These are phyloP conservation scores for Boehmeria nivea DNA, from an alignment of 306 rosid species.

Conservation along the genomic window DNA sequence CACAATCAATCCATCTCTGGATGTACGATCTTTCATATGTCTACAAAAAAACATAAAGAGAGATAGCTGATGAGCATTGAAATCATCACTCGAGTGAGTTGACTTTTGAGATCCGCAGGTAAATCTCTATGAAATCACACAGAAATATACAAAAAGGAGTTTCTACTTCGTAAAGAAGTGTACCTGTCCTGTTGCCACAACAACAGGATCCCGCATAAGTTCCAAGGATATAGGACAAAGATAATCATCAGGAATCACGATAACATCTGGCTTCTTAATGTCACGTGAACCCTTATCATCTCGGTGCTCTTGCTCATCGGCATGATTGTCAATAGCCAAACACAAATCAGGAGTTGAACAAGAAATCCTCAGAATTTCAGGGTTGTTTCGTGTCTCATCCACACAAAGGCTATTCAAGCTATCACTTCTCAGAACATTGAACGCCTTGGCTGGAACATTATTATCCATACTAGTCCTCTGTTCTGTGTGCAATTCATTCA, in stretches of 20 bases:
- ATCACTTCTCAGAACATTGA: constrained; percentile 20
- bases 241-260: constrained; percentile 79
- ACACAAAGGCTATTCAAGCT: constrained; percentile 35
- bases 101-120: too few relatives aligned
- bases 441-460: constrained; percentile 39
- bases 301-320: constrained; percentile 37
- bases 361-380: constrained; percentile 38
- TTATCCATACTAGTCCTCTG: constrained; percentile 28
- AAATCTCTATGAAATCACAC: too few relatives aligned
- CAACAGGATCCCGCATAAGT: constrained; percentile 74
- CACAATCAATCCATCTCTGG: constrained; percentile 58
- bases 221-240: constrained; percentile 74
- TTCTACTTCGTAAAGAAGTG: not conserved
- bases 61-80: not conserved
- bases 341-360: constrained; percentile 33
- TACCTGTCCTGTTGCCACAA: constrained; percentile 77
- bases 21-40: constrained; percentile 79
- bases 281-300: too few relatives aligned
- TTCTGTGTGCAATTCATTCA: constrained; percentile 34
- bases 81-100: not conserved
- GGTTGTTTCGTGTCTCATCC: constrained; percentile 24
- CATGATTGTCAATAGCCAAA: constrained; percentile 21
- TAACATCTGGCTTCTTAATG: too few relatives aligned
- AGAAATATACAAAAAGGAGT: not conserved
- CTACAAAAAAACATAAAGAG: constrained; percentile 25